These are phyloP conservation scores for Xerocomellus intermedius DNA, from an alignment of 768 basidiomycete genomes.

Conservation along the genomic window DNA sequence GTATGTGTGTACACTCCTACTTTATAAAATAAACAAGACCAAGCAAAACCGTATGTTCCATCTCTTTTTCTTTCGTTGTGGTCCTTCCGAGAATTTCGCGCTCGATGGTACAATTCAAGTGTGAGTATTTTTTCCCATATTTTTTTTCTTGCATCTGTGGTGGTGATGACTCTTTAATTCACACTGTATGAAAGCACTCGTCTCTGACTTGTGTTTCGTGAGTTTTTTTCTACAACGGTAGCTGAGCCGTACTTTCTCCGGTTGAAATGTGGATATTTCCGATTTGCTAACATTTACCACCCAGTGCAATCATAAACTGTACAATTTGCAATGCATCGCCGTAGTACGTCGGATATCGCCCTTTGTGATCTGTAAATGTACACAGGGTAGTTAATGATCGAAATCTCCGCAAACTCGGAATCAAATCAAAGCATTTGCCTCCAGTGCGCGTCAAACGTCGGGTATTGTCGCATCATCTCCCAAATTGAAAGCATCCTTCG, in stretches of 20 bases:
- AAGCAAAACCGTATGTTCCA: conserved; percentile 4
- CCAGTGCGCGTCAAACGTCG: conserved; percentile 3
- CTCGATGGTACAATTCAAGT: background rate
- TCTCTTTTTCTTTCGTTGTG: background rate
- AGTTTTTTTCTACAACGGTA: conserved; percentile 80
- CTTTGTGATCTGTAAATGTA: background rate
- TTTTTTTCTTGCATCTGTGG: conserved; percentile 17
- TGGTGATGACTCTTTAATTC: conserved; percentile 64
- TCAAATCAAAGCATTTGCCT: too few relatives aligned
- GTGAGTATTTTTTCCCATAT: conserved; percentile 18
- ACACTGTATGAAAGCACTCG: conserved; percentile 68
- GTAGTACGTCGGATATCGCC: background rate
- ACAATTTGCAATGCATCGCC: background rate
- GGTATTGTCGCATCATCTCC: conserved; percentile 24
- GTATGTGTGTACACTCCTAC: conserved; percentile 2
- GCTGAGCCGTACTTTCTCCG: conserved; percentile 49
- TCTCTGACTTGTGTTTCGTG: conserved; percentile 45
- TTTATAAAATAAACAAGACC: conserved; percentile 19
- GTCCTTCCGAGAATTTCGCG: background rate
- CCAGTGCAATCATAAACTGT: background rate
- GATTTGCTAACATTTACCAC: conserved; percentile 8
- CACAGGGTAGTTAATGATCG: background rate
- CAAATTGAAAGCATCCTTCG: conserved; percentile 76
- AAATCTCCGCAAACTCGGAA: background rate
- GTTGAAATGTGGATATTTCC: background rate